Percentiles rank a stretch among this genome's conserved stretches.
Conservation (phyloP, 345 rosid genomes). For the Rhizophora apiculata region DNA sequence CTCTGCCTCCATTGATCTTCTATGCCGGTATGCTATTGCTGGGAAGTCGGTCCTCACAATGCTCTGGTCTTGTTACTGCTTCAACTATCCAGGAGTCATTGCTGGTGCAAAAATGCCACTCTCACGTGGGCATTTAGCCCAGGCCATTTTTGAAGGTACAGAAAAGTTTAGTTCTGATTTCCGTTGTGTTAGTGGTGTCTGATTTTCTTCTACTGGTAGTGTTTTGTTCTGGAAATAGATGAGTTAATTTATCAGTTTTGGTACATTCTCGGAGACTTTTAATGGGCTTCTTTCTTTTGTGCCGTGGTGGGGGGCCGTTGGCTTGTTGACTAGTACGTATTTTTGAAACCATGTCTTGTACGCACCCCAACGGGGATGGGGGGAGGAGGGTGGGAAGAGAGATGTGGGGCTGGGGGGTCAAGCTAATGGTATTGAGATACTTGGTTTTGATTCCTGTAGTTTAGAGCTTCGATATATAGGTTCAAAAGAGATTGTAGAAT, state of each 20-base stretch:
- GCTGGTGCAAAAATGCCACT: neutral
- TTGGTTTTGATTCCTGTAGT: neutral
- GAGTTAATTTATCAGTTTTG: neutral
- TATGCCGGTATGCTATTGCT: constrained; percentile 1
- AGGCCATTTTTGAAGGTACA: constrained; percentile 2
- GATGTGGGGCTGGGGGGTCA: neutral
- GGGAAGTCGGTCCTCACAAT: neutral
- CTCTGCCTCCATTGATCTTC: neutral
- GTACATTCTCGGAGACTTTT: neutral
- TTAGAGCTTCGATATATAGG: too few species aligned
- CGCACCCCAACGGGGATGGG: too few species aligned
- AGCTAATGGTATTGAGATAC: neutral
- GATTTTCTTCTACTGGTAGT: constrained; percentile 11
- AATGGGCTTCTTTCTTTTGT: neutral
- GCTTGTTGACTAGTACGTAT: neutral
- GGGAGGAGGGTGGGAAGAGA: too few species aligned
- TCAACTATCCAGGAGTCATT: neutral
- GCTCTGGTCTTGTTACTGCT: constrained; percentile 6
- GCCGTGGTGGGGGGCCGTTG: neutral
- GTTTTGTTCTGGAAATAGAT: constrained; percentile 8
- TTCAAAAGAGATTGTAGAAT: neutral
- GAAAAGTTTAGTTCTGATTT: neutral
- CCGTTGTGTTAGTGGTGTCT: neutral
- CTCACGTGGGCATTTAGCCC: constrained; percentile 5
- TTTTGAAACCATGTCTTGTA: too few species aligned